Conservation (phyloP, 345 rosid genomes). For the Viola odorata region DNA sequence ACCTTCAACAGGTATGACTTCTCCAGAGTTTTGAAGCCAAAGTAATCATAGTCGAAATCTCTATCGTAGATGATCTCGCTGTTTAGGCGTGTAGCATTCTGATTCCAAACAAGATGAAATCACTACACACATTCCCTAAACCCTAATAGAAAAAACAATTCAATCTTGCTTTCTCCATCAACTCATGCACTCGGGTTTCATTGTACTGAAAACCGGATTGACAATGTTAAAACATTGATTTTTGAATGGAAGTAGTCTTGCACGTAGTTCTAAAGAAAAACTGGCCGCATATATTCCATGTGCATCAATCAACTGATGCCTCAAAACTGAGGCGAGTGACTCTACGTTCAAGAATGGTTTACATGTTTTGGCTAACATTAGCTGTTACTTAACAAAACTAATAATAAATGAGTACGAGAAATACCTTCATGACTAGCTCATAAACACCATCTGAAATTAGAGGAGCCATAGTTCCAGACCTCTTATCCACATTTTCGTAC, state of each 20-base stretch:
- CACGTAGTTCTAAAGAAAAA: not conserved
- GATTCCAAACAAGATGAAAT: not conserved
- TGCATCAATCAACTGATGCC: not conserved
- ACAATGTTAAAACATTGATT: no score
- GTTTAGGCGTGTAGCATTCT: slow-evolving; percentile 71
- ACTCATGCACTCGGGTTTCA: not conserved
- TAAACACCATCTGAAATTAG: slow-evolving; percentile 82
- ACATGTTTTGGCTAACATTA: not conserved
- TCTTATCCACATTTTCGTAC: slow-evolving; percentile 56
- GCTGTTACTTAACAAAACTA: not conserved
- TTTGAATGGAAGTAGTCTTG: not conserved
- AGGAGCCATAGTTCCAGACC: slow-evolving; percentile 71
- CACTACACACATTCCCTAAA: not conserved
- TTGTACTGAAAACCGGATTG: not conserved
- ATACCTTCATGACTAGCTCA: slow-evolving; percentile 76
- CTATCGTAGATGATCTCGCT: slow-evolving; percentile 83
- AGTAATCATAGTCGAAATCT: slow-evolving; percentile 83
- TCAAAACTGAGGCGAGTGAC: not conserved
- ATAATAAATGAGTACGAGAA: not conserved
- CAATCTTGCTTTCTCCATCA: not conserved
- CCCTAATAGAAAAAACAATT: not conserved
- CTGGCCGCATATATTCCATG: not conserved
- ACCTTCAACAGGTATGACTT: slow-evolving; percentile 81
- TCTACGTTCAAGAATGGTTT: not conserved
- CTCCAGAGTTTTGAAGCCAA: slow-evolving; percentile 88